These are phyloP conservation scores for Amaranthus hypochondriacus DNA, from an alignment of 148 eudicot species.

Conservation along the genomic window DNA sequence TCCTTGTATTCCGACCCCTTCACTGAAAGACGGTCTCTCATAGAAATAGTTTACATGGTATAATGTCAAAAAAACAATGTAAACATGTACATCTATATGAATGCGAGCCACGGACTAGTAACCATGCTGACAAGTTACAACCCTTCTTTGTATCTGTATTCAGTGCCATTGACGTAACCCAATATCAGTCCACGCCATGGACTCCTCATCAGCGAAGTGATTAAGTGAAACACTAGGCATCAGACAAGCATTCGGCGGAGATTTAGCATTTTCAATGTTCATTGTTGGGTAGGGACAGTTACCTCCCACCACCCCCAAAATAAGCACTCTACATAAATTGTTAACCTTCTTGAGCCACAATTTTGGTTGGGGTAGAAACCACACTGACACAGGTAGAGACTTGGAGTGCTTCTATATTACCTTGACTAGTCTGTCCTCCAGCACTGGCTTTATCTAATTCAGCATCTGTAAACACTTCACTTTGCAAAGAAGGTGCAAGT, in stretches of 20 bases:
- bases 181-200: neutral
- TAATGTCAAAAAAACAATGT: no score
- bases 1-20: no score
- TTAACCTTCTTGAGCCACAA: conserved; percentile 27
- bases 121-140: no score
- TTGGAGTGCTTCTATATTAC: conserved; percentile 9
- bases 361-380: conserved; percentile 19
- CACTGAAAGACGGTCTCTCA: no score
- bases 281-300: no score
- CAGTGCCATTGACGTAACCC: neutral
- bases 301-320: no score
- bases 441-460: conserved; percentile 6
- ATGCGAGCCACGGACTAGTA: no score
- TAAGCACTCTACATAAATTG: no score
- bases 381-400: neutral
- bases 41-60: no score
- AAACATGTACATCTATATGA: no score
- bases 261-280: neutral
- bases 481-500: conserved; percentile 53
- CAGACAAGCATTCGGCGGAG: no score
- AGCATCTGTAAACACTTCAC: conserved; percentile 43
- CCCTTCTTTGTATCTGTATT: no score
- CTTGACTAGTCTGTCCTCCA: conserved; percentile 2
- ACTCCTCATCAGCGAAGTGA: neutral
- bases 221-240: neutral